phyloP scores from a whole-genome alignment of 805 yeast genomes.

The Myxozyma monticola region DNA sequence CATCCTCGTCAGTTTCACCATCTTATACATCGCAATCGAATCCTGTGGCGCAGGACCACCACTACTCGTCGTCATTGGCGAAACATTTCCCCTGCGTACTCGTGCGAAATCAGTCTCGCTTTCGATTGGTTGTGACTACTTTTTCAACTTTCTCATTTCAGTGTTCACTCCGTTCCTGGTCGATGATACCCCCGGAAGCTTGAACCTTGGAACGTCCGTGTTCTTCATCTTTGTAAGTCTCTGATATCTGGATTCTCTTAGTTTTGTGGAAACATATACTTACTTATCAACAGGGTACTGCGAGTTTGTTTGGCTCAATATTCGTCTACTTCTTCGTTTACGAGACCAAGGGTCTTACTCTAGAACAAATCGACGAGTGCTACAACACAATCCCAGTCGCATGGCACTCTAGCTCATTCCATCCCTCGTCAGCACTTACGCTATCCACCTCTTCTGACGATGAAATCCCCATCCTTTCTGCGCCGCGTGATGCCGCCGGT shows the following conservation, averaged over 20 bases:
- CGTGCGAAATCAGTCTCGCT: constrained; percentile 24
- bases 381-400: constrained; percentile 37
- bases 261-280: not conserved
- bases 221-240: constrained; percentile 22
- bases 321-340: constrained; percentile 72
- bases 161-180: constrained; percentile 24
- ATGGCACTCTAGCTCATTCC: constrained; percentile 15
- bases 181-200: constrained; percentile 42
- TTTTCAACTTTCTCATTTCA: constrained; percentile 39
- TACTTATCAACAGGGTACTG: constrained; percentile 37
- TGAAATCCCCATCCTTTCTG: not conserved
- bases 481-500: not conserved
- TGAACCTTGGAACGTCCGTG: constrained; percentile 22
- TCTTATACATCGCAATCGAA: constrained; percentile 69
- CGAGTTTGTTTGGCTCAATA: constrained; percentile 57
- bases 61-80: constrained; percentile 47
- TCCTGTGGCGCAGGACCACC: constrained; percentile 86
- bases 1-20: constrained; percentile 53
- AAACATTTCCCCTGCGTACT: constrained; percentile 23
- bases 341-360: constrained; percentile 77
- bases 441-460: not conserved
- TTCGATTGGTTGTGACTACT: constrained; percentile 20
- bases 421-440: constrained; percentile 1
- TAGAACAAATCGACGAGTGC: constrained; percentile 79
- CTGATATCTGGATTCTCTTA: not conserved